Conservation (phyloP, 1,284 basidiomycete species). For the Tausonia pullulans region DNA sequence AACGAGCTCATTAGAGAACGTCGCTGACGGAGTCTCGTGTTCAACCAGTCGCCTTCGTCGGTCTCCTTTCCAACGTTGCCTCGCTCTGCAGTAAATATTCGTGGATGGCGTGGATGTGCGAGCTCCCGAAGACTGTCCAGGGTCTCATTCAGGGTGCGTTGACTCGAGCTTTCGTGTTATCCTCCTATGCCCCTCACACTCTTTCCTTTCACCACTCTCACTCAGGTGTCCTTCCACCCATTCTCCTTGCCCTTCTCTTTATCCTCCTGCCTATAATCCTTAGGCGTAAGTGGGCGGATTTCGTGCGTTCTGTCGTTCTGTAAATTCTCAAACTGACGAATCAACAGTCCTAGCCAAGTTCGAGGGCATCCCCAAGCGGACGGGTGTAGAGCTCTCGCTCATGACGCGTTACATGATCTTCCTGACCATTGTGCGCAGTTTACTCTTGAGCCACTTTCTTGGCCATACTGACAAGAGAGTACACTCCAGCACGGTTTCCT, state of each 20-base stretch:
- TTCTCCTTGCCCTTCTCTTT: slow-evolving; percentile 56
- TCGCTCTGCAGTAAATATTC: slow-evolving; percentile 37
- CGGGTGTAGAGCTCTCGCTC: slow-evolving; percentile 58
- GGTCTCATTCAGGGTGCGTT: slow-evolving; percentile 46
- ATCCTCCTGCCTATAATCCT: slow-evolving; percentile 57
- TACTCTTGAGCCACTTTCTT: neutral
- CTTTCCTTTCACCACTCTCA: neutral
- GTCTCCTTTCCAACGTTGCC: slow-evolving; percentile 40
- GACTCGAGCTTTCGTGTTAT: slow-evolving; percentile 19
- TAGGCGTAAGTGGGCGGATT: slow-evolving; percentile 37
- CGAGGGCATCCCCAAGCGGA: slow-evolving; percentile 60
- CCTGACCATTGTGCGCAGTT: slow-evolving; percentile 48
- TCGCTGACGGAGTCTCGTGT: neutral
- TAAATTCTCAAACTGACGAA: neutral
- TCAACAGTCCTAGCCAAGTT: slow-evolving; percentile 49
- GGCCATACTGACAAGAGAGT: neutral
- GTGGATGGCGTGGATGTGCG: slow-evolving; percentile 56
- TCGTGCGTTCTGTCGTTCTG: neutral
- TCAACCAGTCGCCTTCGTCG: slow-evolving; percentile 36
- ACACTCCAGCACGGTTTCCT: slow-evolving; percentile 46
- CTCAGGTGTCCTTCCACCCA: slow-evolving; percentile 53
- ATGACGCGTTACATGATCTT: slow-evolving; percentile 67
- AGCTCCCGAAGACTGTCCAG: slow-evolving; percentile 42
- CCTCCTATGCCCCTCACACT: neutral
- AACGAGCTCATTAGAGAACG: neutral